A percentile compares a stretch with the other conserved stretches of the same genome.
Conservation (phyloP, 2,329 filamentous ascomycete species). For the Zasmidium angulare region DNA sequence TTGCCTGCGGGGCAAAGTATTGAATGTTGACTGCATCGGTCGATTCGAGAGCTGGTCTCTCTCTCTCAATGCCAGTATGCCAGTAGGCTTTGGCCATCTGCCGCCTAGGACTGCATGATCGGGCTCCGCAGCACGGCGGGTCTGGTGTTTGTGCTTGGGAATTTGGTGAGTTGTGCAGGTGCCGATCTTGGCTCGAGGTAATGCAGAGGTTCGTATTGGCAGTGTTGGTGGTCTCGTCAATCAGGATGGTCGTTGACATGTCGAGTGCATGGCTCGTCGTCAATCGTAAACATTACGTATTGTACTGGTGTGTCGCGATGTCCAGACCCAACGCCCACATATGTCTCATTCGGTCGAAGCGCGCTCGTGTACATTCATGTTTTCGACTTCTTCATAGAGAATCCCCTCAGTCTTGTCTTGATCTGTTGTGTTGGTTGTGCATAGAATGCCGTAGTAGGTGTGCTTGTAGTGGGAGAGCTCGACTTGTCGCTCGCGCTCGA, state of each 20-base stretch:
- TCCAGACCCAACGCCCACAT: not conserved
- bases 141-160: not conserved
- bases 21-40: not conserved
- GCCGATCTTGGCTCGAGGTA: not conserved
- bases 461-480: constrained; percentile 9
- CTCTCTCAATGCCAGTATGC: too few relatives aligned
- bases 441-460: constrained; percentile 9
- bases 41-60: not conserved
- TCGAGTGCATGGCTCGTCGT: not conserved
- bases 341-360: not conserved
- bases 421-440: constrained; percentile 8
- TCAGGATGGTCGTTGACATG: not conserved
- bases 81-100: not conserved
- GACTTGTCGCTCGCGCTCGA: constrained; percentile 18
- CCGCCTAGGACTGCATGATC: not conserved
- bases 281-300: constrained; percentile 1
- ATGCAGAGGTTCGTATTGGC: too few relatives aligned
- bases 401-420: constrained; percentile 18
- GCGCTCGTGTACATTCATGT: not conserved
- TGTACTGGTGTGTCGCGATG: not conserved
- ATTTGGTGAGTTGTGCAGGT: too few relatives aligned
- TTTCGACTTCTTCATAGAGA: constrained; percentile 20
- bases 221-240: not conserved
- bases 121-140: not conserved
- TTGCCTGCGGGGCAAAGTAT: not conserved